Base-by-base conservation (phyloP, 139 green algal genomes). In the Chlorella vulgaris region DNA sequence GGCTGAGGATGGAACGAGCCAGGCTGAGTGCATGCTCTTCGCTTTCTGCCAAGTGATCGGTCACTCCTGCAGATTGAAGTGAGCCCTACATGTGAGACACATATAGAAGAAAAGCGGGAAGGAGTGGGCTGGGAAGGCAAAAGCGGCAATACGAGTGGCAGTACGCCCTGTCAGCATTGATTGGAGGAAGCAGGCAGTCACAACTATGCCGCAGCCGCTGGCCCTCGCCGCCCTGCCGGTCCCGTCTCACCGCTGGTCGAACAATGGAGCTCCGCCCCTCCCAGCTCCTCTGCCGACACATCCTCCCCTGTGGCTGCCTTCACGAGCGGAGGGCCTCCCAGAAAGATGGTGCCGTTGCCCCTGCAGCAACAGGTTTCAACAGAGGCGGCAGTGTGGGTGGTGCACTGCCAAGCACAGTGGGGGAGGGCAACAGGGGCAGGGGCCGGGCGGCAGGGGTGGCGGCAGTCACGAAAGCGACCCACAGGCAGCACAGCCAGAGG, bases 271-370 rank as follows among this genome's bases (percentile, higher is more conserved):
- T 91, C 88, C 0, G 93, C 95, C 3, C 95, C 95, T 1, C 95
- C 95, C 76, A 98, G 91, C 74, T 97, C 94, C 79, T 98, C 95
- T 19, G 94, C 91, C 19, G n/a, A 94, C 15, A 98, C 95, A 29
- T 93, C 91, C 85, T 98, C 95, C 1, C 95, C 95, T n/a, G 95
- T 97, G 29, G 94, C 94, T 10, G 94, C 94, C 73, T 94, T 86
- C 53, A 94, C 88, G 39, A 90, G 73, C 4, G 31, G 92, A 78
- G 35, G 92, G 81, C 33, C 92, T 76, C 88, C 92, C 4, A 96
- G 82, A 71, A 95, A 96, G 76, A 96, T 96, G 60, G 92, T 96
- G 47, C 92, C 92, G 69, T 94, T 92, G 42, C 84, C 85, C 6
- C 70, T 78, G 70, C 70, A 2, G 13, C 10, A 10, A 55, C 47